Evolutionary conservation across 805 yeast species (phyloP).

Genomic region (Pichia cephalocereana): DNA sequence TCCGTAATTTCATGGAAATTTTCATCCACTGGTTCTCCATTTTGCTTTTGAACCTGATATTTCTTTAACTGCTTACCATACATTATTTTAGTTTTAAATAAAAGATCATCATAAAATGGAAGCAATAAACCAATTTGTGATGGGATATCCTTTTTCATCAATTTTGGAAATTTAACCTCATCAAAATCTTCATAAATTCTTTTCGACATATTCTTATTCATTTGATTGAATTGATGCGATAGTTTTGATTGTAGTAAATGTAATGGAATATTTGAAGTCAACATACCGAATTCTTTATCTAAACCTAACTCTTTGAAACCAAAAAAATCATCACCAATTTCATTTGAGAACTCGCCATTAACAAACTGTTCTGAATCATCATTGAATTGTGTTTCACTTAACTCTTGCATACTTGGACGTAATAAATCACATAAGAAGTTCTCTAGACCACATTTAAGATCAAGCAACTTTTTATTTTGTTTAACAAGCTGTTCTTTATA

Average conservation of each 20-base stretch:
- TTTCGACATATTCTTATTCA: slow-evolving; percentile 36
- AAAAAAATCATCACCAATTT: slow-evolving; percentile 94
- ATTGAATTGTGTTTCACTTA: slow-evolving; percentile 65
- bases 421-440: slow-evolving; percentile 68
- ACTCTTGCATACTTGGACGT: slow-evolving; percentile 68
- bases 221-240: slow-evolving; percentile 44
- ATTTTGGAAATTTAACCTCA: slow-evolving; percentile 41
- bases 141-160: slow-evolving; percentile 43
- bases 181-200: slow-evolving; percentile 59
- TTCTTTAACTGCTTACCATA: slow-evolving; percentile 36
- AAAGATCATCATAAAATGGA: slow-evolving; percentile 40
- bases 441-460: slow-evolving; percentile 57
- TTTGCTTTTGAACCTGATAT: slow-evolving; percentile 22
- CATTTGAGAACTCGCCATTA: slow-evolving; percentile 90
- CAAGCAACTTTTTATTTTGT: slow-evolving; percentile 60
- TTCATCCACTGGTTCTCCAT: slow-evolving; percentile 11
- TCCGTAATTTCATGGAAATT: slow-evolving; percentile 18
- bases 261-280: slow-evolving; percentile 80
- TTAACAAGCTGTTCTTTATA: slow-evolving; percentile 63
- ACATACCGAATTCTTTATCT: slow-evolving; percentile 81
- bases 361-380: slow-evolving; percentile 92
- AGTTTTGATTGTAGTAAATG: slow-evolving; percentile 75
- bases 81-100: slow-evolving; percentile 32
- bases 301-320: slow-evolving; percentile 92
- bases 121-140: slow-evolving; percentile 48